Evolutionary conservation across 2,329 filamentous ascomycete genomes (phyloP), one percentile per base, ranked within the genome.

Genomic region (Colletotrichum sp.): DNA sequence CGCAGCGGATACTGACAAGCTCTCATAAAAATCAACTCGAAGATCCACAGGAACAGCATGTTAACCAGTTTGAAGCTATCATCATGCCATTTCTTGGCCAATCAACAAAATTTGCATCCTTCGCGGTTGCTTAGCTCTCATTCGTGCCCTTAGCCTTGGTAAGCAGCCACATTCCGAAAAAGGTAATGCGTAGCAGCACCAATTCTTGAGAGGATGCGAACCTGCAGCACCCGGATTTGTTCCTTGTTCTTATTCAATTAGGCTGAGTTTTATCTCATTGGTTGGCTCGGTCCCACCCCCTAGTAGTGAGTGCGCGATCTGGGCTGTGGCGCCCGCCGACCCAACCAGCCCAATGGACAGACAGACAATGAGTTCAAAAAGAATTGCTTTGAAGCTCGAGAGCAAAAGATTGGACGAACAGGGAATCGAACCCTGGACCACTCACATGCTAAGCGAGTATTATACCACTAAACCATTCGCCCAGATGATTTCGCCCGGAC

Each of bases 391-490:
- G 1, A 15, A 1, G 9, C 16, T 30, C 8, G 39, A 9, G 0
- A 16, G 44, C n/a, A 52, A 52, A 52, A 52, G n/a, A 8, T 52
- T 72, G 70, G 71, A 74, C 71, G 60, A 70, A 70, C 57, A 21
- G 57, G 71, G 66, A 74, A 74, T 74, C 71, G 66, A 74, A 74
- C 57, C 57, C 71, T 59, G 18, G 65, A 73, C 71, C 71, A 57
- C 68, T 55, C 71, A 59, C 71, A 73, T 73, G 65, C 65, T 73
- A 73, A 72, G 71, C 71, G 71, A 66, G 67, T 36, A 72, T 72
- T 72, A 72, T 72, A 72, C 71, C 71, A 72, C 71, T 72, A 72
- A 72, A 62, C 71, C 71, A 72, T 69, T 69, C 64, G 71, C 71
- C 71, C 70, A 10, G 7, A 36, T 76, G 73, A 76, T 76, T 55